A percentile compares a stretch with the other conserved stretches of the same genome.
These are phyloP conservation scores for Cordyceps militaris DNA, from an alignment of 2,329 filamentous ascomycete genomes.

Conservation along the genomic window DNA sequence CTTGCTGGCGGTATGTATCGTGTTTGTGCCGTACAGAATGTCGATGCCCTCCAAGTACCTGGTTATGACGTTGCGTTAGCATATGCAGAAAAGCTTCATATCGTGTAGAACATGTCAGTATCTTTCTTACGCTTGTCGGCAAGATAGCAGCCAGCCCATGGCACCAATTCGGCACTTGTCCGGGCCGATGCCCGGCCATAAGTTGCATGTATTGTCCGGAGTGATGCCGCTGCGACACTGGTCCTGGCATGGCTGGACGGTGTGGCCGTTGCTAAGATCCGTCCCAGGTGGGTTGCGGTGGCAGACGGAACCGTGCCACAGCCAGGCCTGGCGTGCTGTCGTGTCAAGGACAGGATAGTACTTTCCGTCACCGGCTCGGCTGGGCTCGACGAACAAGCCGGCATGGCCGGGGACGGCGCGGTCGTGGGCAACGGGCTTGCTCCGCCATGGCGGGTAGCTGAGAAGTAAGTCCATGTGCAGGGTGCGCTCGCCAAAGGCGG, in stretches of 20 bases:
- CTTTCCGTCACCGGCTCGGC: constrained; percentile 7
- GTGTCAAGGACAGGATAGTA: constrained; percentile 1
- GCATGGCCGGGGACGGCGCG: background rate
- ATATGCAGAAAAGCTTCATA: background rate
- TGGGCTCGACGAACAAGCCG: constrained; percentile 4
- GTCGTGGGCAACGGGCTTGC: background rate
- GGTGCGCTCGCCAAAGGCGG: constrained; percentile 19
- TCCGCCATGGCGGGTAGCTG: constrained; percentile 12
- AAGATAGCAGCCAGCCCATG: constrained; percentile 26
- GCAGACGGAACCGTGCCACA: constrained; percentile 22
- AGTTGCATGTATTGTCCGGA: constrained; percentile 14
- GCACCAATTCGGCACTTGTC: constrained; percentile 20
- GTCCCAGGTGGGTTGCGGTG: constrained; percentile 17
- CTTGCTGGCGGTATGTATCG: constrained; percentile 19
- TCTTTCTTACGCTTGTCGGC: constrained; percentile 22
- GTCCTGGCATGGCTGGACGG: constrained; percentile 16
- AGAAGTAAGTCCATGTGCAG: constrained; percentile 21
- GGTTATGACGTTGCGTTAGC: background rate
- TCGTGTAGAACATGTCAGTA: no score
- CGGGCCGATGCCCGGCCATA: constrained; percentile 18
- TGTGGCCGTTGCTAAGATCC: background rate
- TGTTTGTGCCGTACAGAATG: constrained; percentile 25
- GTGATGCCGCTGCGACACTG: constrained; percentile 16
- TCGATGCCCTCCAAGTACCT: constrained; percentile 25
- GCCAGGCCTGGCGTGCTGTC: constrained; percentile 17